Evolutionary conservation across 2,329 filamentous ascomycete species (phyloP).

Genomic region (Macroventuria anomochaeta): DNA sequence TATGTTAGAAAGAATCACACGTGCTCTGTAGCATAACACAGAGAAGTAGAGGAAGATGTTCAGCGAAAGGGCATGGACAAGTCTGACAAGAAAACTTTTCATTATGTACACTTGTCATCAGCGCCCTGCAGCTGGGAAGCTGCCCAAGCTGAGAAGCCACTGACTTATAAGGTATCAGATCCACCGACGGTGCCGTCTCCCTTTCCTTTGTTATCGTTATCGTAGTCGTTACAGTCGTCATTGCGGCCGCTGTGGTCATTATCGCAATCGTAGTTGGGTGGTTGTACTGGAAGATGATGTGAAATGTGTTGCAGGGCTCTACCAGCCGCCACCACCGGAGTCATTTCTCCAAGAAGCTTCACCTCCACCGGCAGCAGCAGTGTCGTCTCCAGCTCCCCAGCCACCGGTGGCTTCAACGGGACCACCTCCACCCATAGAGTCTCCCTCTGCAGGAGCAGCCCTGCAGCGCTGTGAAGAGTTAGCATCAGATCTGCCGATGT

Average conservation of each 20-base stretch:
- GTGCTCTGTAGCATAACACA: no score
- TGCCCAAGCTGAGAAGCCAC: not conserved
- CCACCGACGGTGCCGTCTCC: not conserved
- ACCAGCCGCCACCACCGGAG: constrained; percentile 14
- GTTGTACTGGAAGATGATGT: not conserved
- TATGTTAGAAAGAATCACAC: no score
- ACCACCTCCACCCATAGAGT: constrained; percentile 22
- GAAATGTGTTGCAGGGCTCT: not conserved
- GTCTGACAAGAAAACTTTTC: not conserved
- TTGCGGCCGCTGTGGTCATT: not conserved
- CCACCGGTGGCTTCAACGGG: constrained; percentile 20
- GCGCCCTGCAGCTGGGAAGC: not conserved
- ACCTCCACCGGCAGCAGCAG: constrained; percentile 20
- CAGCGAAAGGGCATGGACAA: no score
- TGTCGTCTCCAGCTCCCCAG: constrained; percentile 17
- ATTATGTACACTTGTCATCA: not conserved
- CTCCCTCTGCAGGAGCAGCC: constrained; percentile 30
- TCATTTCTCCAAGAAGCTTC: constrained; percentile 28
- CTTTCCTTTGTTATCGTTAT: not conserved
- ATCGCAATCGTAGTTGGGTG: not conserved
- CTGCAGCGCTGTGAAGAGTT: constrained; percentile 42
- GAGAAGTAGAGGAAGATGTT: no score
- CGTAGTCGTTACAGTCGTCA: not conserved
- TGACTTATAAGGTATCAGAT: not conserved
- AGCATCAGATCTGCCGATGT: not conserved